These are phyloP conservation scores for Sporisorium exsertum DNA, from an alignment of 1,284 basidiomycete species.

Conservation along the genomic window DNA sequence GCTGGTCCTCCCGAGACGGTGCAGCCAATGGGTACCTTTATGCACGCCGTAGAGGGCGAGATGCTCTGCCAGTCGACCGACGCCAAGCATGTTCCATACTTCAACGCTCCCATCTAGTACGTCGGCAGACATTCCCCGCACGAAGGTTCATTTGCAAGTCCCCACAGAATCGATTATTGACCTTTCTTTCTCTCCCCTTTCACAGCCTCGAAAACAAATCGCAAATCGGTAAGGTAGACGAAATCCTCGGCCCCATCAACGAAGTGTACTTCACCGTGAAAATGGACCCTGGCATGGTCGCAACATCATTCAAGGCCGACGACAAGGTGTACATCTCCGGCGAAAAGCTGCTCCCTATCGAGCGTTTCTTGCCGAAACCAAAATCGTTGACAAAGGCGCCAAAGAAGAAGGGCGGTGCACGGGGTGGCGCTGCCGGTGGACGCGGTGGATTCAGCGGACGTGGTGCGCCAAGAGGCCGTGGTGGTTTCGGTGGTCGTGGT, in stretches of 20 bases:
- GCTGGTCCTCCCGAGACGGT: conserved; percentile 67
- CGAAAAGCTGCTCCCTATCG: conserved; percentile 95
- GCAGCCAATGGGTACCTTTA: conserved; percentile 66
- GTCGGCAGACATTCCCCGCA: conserved; percentile 9
- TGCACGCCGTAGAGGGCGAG: conserved; percentile 92
- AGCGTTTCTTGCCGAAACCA: conserved; percentile 96
- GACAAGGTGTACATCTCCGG: conserved; percentile 97
- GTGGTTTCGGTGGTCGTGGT: conserved; percentile 63
- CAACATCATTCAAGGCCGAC: conserved; percentile 93
- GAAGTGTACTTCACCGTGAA: conserved; percentile 98
- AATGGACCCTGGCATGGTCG: conserved; percentile 96
- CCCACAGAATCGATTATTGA: neutral
- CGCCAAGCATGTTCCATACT: conserved; percentile 81
- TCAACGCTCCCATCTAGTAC: conserved; percentile 96
- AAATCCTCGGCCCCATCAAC: conserved; percentile 97
- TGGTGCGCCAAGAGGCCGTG: conserved; percentile 66
- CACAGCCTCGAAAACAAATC: conserved; percentile 89
- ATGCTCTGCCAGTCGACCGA: conserved; percentile 93
- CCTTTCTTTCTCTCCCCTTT: neutral
- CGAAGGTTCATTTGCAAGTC: too few species aligned
- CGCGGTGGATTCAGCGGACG: conserved; percentile 33
- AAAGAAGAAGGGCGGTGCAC: conserved; percentile 54
- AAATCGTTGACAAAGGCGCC: conserved; percentile 72
- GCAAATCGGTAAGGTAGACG: conserved; percentile 92
- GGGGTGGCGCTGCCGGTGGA: conserved; percentile 41